Base-by-base conservation (phyloP, 108 stramenopile species). In the Fistulifera solaris region DNA sequence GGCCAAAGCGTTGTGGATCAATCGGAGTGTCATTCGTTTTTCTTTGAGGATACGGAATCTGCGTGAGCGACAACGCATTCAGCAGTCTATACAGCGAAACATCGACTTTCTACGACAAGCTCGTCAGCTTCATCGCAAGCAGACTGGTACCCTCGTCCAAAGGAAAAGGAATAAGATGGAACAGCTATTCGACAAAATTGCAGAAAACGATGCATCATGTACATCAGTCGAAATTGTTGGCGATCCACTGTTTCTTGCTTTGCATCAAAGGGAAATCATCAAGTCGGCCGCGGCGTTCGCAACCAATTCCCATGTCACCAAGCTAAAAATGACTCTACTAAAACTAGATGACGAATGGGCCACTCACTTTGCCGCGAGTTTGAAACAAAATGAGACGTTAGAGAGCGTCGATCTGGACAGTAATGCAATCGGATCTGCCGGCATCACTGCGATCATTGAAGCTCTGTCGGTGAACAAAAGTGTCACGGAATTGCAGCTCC, bases 51-150 rank as follows among this genome's bases (percentile, higher is more conserved):
- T 68, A n/a, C 63, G 67, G 16, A 63, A 59, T 47, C 40, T 68
- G 23, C 24, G 58, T 53, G 73, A 68, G 27, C 65, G 66, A 22
- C 51, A 68, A 26, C 67, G 52, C 48, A 68, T 74, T 16, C 44
- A 43, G 38, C 63, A 63, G 31, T 74, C 56, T 35, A 39, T 74
- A 8, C 40, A 50, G 48, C 63, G 67, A 0, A 74, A 74, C 46
- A 63, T 68, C 1, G 73, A 74, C 28, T 53, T 58, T 6, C 40
- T 74, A 1, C 73, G 73, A 21, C 73, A 68, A 48, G 67, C 73
- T 1, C 58, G 73, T 0, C 67, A 52, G 48, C 23, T 45, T 13
- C 63, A 74, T 45, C 39, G 48, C 43, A 65, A 49, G 27, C 38
- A 56, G 23, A 68, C 63, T 27, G 73, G 73, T 0, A 46, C 35